Evolutionary conservation across 139 green algal species (phyloP).

Genomic region (Volvox africanus): DNA sequence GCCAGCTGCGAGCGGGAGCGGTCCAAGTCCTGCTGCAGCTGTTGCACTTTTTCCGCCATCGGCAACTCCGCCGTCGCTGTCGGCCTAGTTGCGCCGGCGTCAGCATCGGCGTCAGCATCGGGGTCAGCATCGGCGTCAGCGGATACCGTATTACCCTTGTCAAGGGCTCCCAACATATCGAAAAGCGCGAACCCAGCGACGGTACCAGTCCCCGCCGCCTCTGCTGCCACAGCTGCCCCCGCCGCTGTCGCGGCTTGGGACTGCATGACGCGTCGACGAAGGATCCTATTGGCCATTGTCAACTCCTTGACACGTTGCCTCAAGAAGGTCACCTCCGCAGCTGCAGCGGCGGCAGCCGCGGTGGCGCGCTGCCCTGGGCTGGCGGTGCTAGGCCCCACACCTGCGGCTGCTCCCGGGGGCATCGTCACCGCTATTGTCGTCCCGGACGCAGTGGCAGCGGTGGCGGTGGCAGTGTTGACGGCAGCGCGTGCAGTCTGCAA

Average conservation of each 20-base stretch:
- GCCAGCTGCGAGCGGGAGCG: background rate
- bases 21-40: constrained; percentile 24
- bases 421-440: background rate
- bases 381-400: background rate
- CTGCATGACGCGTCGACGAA: constrained; percentile 58
- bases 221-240: background rate
- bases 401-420: background rate
- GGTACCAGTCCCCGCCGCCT: background rate
- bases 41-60: background rate
- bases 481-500: background rate
- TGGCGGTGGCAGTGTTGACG: background rate
- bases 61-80: background rate
- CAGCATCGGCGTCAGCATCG: background rate
- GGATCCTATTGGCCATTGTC: constrained; percentile 51
- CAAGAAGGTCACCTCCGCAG: constrained; percentile 61
- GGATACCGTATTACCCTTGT: background rate
- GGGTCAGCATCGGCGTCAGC: background rate
- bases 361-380: background rate
- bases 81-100: background rate
- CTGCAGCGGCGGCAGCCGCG: background rate
- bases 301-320: constrained; percentile 53
- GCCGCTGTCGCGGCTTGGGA: constrained; percentile 12
- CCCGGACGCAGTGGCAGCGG: background rate
- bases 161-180: background rate
- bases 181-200: background rate